These are phyloP conservation scores for Exophiala lecanii-corni DNA, from an alignment of 2,329 filamentous ascomycete species.

Conservation along the genomic window DNA sequence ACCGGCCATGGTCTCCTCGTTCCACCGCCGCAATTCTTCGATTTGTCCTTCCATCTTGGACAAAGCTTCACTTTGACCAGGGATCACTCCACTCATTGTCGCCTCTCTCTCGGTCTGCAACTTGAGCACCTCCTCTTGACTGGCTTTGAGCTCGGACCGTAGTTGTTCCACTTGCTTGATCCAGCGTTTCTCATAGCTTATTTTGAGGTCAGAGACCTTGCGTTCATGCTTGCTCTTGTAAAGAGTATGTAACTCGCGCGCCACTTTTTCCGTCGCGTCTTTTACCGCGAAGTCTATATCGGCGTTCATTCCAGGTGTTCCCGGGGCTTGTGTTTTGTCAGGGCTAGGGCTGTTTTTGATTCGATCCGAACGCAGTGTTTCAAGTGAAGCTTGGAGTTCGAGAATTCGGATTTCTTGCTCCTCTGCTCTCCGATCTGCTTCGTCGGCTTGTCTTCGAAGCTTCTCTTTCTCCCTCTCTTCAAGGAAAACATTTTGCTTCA, in stretches of 20 bases:
- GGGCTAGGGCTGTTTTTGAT: conserved; percentile 31
- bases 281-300: conserved; percentile 66
- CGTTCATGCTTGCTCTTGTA: conserved; percentile 98
- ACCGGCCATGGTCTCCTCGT: conserved; percentile 62
- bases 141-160: conserved; percentile 64
- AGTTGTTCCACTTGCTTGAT: conserved; percentile 82
- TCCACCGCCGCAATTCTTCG: conserved; percentile 33
- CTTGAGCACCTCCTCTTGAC: conserved; percentile 69
- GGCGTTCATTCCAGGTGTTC: conserved; percentile 30
- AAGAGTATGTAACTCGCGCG: conserved; percentile 83
- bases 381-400: conserved; percentile 44
- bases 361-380: conserved; percentile 36
- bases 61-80: conserved; percentile 28
- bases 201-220: conserved; percentile 85
- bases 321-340: conserved; percentile 27
- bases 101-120: conserved; percentile 62
- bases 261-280: conserved; percentile 80
- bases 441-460: conserved; percentile 68
- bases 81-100: conserved; percentile 54
- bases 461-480: conserved; percentile 78
- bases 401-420: conserved; percentile 42
- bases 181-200: conserved; percentile 76
- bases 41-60: conserved; percentile 44
- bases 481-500: conserved; percentile 74
- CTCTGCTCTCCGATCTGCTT: conserved; percentile 60